Evolutionary conservation across 495 filamentous ascomycete species (phyloP).

Genomic region (Aspergillus incahuasiensis): DNA sequence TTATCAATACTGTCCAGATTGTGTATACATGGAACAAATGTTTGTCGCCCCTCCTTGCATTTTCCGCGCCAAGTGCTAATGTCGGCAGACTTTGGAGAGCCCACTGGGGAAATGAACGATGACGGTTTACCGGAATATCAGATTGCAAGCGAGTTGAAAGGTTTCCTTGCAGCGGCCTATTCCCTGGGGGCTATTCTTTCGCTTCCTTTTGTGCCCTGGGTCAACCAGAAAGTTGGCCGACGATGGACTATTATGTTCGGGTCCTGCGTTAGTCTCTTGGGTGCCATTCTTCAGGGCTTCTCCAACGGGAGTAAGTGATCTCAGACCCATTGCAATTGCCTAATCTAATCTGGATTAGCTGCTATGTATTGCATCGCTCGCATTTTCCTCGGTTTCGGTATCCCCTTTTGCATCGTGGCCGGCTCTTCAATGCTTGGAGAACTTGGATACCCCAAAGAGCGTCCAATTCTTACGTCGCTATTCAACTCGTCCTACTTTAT

Average conservation of each 20-base stretch:
- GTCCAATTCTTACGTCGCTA: conserved; percentile 59
- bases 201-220: conserved; percentile 54
- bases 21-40: conserved; percentile 54
- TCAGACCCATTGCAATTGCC: not conserved
- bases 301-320: conserved; percentile 22
- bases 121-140: conserved; percentile 16
- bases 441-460: conserved; percentile 62
- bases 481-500: conserved; percentile 65
- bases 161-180: conserved; percentile 26
- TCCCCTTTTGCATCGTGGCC: conserved; percentile 60
- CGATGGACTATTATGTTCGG: conserved; percentile 58
- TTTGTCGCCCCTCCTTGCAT: conserved; percentile 22
- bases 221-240: conserved; percentile 54
- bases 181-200: conserved; percentile 47
- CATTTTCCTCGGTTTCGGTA: conserved; percentile 61
- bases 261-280: conserved; percentile 53
- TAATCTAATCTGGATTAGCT: conserved; percentile 31
- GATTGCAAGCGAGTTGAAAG: conserved; percentile 24
- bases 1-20: conserved; percentile 66
- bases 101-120: conserved; percentile 18
- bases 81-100: conserved; percentile 32
- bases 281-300: conserved; percentile 51
- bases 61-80: not conserved
- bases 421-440: conserved; percentile 63
- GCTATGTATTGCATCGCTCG: conserved; percentile 64